Base-by-base conservation (phyloP, 805 yeast genomes). In the Phaffomyces antillensis region DNA sequence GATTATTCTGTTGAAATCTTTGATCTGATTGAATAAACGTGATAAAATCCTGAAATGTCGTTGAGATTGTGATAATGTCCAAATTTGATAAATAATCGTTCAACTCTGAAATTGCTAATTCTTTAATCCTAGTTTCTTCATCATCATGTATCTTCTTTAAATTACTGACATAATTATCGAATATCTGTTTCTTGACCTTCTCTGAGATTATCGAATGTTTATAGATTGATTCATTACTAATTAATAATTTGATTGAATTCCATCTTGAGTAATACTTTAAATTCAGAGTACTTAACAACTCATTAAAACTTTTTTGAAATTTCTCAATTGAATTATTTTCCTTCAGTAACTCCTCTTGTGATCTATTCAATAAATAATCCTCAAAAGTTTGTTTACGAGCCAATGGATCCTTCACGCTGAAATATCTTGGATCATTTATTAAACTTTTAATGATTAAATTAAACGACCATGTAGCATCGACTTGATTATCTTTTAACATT, bases 401-500 rank as follows among this genome's bases (percentile, higher is more conserved):
- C 16, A 81, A 54, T 0, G 95, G 73, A 55, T 83, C 86, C 6
- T 68, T 64, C 30, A 28, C 2, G 86, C 62, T 7, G 70, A 62
- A 85, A 55, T 86, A 89, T 15, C 80, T 66, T 2, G 81, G 76
- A 51, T 83, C 81, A 4, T 56, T 59, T 16, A 83, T 71, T 46
- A 83, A 75, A 16, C 65, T 63, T 20, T 76, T 72, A 64, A 88
- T 78, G 1, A 85, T 83, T 46, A 68, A 68, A 40, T 73, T 77
- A 61, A 87, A 87, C 0, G 93, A 73, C 90, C 91, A 85, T 0
- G 83, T 74, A 0, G 84, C 73, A 59, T 83, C 89, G 3, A 88
- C 86, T 8, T 71, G 64, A 34, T 73, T 62, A 1, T 73, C 77
- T 31, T 65, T 60, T 10, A 89, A 64, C 73, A 88, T 68, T 3